phyloP scores from a whole-genome alignment of 2,329 filamentous ascomycete species.

The Calonectria henricotiae region DNA sequence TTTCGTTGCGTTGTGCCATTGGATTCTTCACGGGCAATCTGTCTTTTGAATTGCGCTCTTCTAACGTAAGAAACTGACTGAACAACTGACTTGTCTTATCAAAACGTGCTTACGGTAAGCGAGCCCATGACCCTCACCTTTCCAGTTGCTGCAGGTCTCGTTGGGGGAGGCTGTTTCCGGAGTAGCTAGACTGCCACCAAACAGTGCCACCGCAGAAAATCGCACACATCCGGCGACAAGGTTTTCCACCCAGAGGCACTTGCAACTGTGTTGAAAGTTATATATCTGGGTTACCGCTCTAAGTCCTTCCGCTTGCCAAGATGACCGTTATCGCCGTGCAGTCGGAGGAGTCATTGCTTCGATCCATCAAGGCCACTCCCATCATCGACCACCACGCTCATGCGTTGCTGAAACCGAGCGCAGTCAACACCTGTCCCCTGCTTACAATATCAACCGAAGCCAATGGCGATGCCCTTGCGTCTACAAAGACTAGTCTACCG shows the following conservation, averaged over 20 bases:
- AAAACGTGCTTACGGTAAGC: constrained; percentile 7
- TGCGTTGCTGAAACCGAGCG: constrained; percentile 73
- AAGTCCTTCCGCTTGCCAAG: constrained; percentile 13
- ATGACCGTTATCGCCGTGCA: constrained; percentile 41
- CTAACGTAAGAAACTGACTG: not conserved
- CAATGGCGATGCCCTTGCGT: constrained; percentile 76
- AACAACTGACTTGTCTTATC: not conserved
- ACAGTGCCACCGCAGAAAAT: constrained; percentile 16
- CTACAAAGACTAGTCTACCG: constrained; percentile 75
- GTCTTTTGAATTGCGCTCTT: not conserved
- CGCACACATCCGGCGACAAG: constrained; percentile 20
- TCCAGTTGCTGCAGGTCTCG: constrained; percentile 7
- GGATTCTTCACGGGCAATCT: not conserved
- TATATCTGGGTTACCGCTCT: constrained; percentile 13
- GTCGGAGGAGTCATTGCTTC: constrained; percentile 51
- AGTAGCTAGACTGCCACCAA: constrained; percentile 22
- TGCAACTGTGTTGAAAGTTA: constrained; percentile 8
- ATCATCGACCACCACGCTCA: constrained; percentile 84
- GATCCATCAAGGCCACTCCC: constrained; percentile 69
- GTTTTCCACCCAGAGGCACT: constrained; percentile 21
- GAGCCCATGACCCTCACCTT: not conserved
- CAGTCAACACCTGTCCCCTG: constrained; percentile 66
- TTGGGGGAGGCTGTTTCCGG: constrained; percentile 15
- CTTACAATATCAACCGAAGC: constrained; percentile 82
- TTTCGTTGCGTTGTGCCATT: not conserved